Base-by-base conservation (phyloP, 495 filamentous ascomycete species). In the Pyrenopolyporus hunteri region DNA sequence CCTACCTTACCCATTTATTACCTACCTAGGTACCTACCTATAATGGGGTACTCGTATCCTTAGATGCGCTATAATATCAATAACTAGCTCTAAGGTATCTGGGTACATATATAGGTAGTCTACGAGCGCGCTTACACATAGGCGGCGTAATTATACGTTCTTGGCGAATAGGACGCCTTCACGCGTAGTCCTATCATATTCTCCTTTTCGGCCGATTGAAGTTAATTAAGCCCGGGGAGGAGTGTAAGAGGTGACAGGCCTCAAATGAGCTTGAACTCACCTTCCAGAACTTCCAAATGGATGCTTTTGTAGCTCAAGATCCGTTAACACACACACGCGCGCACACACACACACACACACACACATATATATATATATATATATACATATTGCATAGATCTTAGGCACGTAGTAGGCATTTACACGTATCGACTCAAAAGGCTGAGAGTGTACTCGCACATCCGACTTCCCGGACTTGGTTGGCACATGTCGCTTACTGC, bases 401-500 rank as follows among this genome's bases (percentile, higher is more conserved):
- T n/a, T n/a, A n/a, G n/a, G n/a, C n/a, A n/a, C n/a, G n/a, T n/a
- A n/a, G n/a, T n/a, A n/a, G n/a, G n/a, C n/a, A n/a, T n/a, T n/a
- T n/a, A n/a, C n/a, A n/a, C n/a, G n/a, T n/a, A n/a, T n/a, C n/a
- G n/a, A n/a, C n/a, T n/a, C n/a, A n/a, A n/a, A n/a, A n/a, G n/a
- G n/a, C n/a, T n/a, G n/a, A n/a, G n/a, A n/a, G n/a, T n/a, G n/a
- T n/a, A n/a, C n/a, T n/a, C n/a, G n/a, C n/a, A n/a, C n/a, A n/a
- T n/a, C n/a, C n/a, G n/a, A n/a, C n/a, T 11, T 14, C 36, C 16
- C 36, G 36, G 36, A 39, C 17, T 43, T 54, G 25, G 31, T 45
- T 28, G 37, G 51, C 52, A 23, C 56, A 59, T 59, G 56, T 37
- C 56, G 56, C 56, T 59, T 52, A 59, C 56, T 36, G 42, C 47